phyloP scores from a whole-genome alignment of 139 green algal species.

The Klebsormidium nitens region DNA sequence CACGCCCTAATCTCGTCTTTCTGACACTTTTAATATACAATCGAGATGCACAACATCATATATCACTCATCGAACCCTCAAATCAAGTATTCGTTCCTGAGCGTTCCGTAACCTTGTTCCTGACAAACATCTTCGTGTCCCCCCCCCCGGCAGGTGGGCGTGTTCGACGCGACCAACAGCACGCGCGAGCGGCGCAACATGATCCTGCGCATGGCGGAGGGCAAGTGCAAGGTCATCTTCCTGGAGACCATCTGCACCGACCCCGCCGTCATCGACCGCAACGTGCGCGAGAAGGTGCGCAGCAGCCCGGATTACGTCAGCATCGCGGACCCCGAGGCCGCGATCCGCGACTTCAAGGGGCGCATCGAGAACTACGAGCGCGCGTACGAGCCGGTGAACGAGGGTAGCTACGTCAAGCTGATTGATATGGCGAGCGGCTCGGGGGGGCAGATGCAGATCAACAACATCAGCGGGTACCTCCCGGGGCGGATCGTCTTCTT shows the following conservation, averaged over 20 bases:
- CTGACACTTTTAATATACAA: too few relatives aligned
- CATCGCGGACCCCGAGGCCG: conserved; percentile 18
- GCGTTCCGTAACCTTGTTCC: too few relatives aligned
- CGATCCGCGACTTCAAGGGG: conserved; percentile 72
- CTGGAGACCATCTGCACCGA: conserved; percentile 95
- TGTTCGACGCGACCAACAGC: conserved; percentile 95
- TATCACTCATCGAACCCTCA: too few relatives aligned
- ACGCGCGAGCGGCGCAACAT: conserved; percentile 64
- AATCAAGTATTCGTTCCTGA: too few relatives aligned
- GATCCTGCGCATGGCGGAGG: conserved; percentile 47
- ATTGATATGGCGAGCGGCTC: conserved; percentile 74
- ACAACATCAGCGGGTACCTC: conserved; percentile 94
- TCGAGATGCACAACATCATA: too few relatives aligned
- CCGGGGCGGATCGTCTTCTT: conserved; percentile 92
- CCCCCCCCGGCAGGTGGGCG: conserved; percentile 59
- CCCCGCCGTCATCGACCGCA: conserved; percentile 69
- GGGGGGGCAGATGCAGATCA: conserved; percentile 45
- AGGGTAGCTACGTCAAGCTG: conserved; percentile 87
- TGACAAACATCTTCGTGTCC: too few relatives aligned
- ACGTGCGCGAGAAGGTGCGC: conserved; percentile 84
- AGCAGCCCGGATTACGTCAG: conserved; percentile 78
- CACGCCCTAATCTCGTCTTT: too few relatives aligned
- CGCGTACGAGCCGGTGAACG: conserved; percentile 82
- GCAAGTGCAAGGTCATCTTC: conserved; percentile 55
- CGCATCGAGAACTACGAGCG: conserved; percentile 82